Evolutionary conservation across 2,329 filamentous ascomycete genomes (phyloP).

Genomic region (Fusarium pseudograminearum): DNA sequence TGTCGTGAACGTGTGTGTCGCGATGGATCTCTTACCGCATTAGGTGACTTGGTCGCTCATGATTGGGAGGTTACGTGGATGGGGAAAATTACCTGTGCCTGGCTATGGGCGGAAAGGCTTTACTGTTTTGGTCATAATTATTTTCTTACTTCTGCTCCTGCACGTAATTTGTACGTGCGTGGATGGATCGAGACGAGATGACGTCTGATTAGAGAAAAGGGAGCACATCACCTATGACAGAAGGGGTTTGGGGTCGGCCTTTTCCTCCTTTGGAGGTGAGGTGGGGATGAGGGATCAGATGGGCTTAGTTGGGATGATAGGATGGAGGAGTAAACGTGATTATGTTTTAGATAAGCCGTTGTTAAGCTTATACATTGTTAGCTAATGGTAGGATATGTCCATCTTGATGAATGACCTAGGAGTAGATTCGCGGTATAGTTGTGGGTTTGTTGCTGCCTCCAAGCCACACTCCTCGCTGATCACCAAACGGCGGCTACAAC

Average conservation of each 20-base stretch:
- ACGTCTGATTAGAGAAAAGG: conserved; percentile 17
- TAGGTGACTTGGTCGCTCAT: conserved; percentile 28
- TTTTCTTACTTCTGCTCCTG: conserved; percentile 13
- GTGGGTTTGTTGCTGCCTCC: not conserved
- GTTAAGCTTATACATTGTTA: not conserved
- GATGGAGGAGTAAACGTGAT: not conserved
- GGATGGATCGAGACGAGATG: conserved; percentile 17
- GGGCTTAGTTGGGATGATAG: conserved; percentile 4
- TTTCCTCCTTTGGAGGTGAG: conserved; percentile 39
- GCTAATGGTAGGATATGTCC: not conserved
- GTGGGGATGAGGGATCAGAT: conserved; percentile 32
- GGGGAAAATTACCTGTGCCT: conserved; percentile 1
- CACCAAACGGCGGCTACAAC: not conserved
- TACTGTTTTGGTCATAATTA: conserved; percentile 54
- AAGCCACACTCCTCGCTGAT: not conserved
- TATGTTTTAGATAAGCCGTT: not conserved
- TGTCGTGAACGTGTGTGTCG: not conserved
- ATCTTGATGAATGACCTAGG: not conserved
- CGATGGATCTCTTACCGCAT: conserved; percentile 35
- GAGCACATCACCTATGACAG: conserved; percentile 24
- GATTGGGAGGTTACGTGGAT: conserved; percentile 31
- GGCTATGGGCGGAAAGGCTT: conserved; percentile 9
- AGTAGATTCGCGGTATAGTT: not conserved
- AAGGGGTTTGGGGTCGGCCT: conserved; percentile 37
- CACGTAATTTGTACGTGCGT: not conserved